Percentiles rank a stretch among this genome's conserved stretches.
Evolutionary conservation across 192 early-diverging fungal species (phyloP).

Genomic region (Dissophora ornata): DNA sequence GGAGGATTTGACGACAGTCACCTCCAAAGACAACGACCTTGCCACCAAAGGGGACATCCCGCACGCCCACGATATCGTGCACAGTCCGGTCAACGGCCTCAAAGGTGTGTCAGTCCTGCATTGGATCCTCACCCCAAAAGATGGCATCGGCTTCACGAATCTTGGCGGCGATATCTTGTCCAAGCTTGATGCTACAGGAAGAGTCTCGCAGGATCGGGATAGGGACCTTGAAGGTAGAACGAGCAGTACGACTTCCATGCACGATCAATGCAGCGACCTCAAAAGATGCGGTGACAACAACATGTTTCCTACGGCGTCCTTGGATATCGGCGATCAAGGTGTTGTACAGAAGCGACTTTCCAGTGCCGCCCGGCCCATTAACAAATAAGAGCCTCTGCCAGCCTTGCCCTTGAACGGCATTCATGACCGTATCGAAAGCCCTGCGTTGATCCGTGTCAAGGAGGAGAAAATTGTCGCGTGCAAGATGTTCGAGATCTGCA

Average conservation of each 20-base stretch:
- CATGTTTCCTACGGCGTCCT: not conserved
- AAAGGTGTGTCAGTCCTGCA: constrained; percentile 21
- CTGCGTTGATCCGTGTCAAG: constrained; percentile 7
- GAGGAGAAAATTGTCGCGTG: not conserved
- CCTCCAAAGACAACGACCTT: constrained; percentile 43
- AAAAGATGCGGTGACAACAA: constrained; percentile 30
- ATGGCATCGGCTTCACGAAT: constrained; percentile 14
- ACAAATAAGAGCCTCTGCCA: constrained; percentile 4
- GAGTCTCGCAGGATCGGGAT: constrained; percentile 7
- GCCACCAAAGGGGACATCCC: constrained; percentile 12
- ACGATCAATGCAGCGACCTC: constrained; percentile 45
- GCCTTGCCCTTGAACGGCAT: not conserved
- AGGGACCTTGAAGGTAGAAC: constrained; percentile 47
- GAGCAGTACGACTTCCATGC: constrained; percentile 29
- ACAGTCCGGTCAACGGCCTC: constrained; percentile 27
- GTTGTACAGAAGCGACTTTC: constrained; percentile 39
- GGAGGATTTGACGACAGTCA: constrained; percentile 41
- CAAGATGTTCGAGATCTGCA: too few relatives aligned
- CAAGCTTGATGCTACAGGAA: constrained; percentile 6
- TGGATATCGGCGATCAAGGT: constrained; percentile 16
- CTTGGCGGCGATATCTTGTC: not conserved
- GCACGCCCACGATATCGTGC: constrained; percentile 14
- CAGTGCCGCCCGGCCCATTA: constrained; percentile 30
- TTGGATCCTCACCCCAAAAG: constrained; percentile 54
- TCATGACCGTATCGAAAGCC: constrained; percentile 1